Base-by-base conservation (phyloP, 1,284 basidiomycete species). In the Kwoniella shivajii region DNA sequence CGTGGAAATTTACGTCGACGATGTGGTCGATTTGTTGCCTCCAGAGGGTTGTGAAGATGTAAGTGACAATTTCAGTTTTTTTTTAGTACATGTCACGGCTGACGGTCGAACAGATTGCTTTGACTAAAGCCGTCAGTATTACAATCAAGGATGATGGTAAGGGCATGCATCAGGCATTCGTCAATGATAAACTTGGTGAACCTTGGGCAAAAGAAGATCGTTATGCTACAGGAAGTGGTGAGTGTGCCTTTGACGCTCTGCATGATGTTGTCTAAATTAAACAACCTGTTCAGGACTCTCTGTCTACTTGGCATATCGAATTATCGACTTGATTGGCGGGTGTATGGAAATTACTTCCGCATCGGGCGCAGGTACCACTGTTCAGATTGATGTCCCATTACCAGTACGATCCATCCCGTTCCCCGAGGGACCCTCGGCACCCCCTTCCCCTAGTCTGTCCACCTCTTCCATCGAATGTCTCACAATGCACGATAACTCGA, bases 341-440 rank as follows among this genome's bases (percentile, higher is more conserved):
- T 56, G 69, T n/a, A 77, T 77, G 71, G 71, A 75, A 42, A 72
- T 77, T 38, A 61, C 61, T 4, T 76, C 74, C 0, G 67, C 69
- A 6, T 67, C 69, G 0, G 71, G 72, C 1, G 50, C 51, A 24
- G 75, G 74, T 4, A 68, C 66, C 37, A 69, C 60, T 6, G 73
- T 77, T 24, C 54, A 66, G 11, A 67, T 77, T 34, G 72, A 76
- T 49, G 74, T 77, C 1, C 70, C 74, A 0, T 46, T 76, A 6
- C 64, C 65, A 24, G 24, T 60, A 10, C 52, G 64, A 54, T 56
- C 61, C 0, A 34, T 65, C 3, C 56, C 62, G 0, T 55, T 54
- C 14, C 59, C 64, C 2, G 34, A 50, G 3, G 50, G 60, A 6
- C 46, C 52, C 14, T 38, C 52, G 11, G 50, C 20, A 5, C 31